Percentiles rank a stretch among this genome's conserved stretches.
Conservation (phyloP, 768 basidiomycete species). For the Tubosaeta brunneosetosa region DNA sequence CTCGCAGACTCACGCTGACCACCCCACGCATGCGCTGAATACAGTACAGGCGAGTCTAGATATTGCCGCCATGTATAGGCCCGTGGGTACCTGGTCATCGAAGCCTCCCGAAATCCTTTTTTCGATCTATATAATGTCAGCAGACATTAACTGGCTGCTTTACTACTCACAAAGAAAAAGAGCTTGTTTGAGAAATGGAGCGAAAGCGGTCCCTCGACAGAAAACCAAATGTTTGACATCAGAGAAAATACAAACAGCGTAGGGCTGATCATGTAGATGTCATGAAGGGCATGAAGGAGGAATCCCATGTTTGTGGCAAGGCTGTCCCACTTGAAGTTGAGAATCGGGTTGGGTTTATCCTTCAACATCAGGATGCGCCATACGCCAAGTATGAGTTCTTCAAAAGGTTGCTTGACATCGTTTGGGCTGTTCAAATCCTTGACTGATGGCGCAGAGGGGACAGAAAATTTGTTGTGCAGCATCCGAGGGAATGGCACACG, state of each 20-base stretch:
- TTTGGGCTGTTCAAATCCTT: neutral
- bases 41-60: constrained; percentile 13
- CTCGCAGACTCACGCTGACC: constrained; percentile 15
- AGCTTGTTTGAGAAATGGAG: constrained; percentile 22
- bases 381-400: constrained; percentile 19
- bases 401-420: neutral
- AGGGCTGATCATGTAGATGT: constrained; percentile 24
- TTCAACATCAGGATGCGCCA: constrained; percentile 23
- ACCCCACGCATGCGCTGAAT: constrained; percentile 13
- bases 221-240: constrained; percentile 13
- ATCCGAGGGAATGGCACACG: neutral
- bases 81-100: neutral
- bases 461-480: neutral
- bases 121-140: constrained; percentile 17
- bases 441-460: neutral
- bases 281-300: constrained; percentile 14
- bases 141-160: too few relatives aligned
- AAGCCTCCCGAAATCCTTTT: constrained; percentile 6
- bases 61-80: constrained; percentile 11
- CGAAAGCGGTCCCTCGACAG: constrained; percentile 16
- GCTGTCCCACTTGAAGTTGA: constrained; percentile 8
- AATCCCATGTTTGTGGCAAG: neutral
- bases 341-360: constrained; percentile 2
- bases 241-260: constrained; percentile 10
- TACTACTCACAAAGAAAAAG: constrained; percentile 17